These are phyloP conservation scores for Rossbeevera mucosa DNA, from an alignment of 768 basidiomycete species.

Conservation along the genomic window DNA sequence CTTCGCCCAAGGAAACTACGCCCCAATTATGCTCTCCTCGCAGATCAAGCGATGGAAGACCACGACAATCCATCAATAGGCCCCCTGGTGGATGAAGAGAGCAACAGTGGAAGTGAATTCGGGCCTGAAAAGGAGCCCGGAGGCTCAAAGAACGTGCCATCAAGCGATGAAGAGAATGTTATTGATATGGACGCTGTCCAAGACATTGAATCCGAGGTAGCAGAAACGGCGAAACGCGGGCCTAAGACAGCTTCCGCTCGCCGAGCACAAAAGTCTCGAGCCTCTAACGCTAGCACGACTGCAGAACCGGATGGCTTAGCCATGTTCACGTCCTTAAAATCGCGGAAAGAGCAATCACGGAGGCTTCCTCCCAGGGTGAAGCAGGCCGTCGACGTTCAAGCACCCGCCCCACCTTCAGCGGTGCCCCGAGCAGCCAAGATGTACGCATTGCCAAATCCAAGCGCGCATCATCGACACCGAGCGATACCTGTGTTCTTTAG, in stretches of 20 bases:
- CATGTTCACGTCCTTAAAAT: constrained; percentile 5
- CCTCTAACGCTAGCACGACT: background rate
- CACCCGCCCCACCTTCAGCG: constrained; percentile 3
- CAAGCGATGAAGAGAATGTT: constrained; percentile 30
- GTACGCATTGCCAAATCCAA: constrained; percentile 59
- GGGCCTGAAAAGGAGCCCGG: constrained; percentile 36
- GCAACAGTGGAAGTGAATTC: constrained; percentile 54
- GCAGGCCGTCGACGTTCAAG: background rate
- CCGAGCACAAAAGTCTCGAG: background rate
- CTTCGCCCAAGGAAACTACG: constrained; percentile 53
- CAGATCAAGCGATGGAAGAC: constrained; percentile 32
- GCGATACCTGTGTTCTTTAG: constrained; percentile 57
- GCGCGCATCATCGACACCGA: constrained; percentile 68
- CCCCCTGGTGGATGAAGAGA: constrained; percentile 15
- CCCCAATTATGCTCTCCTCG: constrained; percentile 45
- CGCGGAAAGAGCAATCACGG: constrained; percentile 12
- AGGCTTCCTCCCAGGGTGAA: constrained; percentile 19
- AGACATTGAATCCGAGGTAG: constrained; percentile 14
- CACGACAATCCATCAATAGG: constrained; percentile 34
- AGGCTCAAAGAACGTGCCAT: constrained; percentile 29
- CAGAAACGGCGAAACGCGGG: constrained; percentile 7
- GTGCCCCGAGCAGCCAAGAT: constrained; percentile 34
- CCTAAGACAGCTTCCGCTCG: constrained; percentile 6
- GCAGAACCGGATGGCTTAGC: background rate
- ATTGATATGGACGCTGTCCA: constrained; percentile 15